phyloP scores from a whole-genome alignment of 257 asterid genomes.

The Galeopsis tetrahit region DNA sequence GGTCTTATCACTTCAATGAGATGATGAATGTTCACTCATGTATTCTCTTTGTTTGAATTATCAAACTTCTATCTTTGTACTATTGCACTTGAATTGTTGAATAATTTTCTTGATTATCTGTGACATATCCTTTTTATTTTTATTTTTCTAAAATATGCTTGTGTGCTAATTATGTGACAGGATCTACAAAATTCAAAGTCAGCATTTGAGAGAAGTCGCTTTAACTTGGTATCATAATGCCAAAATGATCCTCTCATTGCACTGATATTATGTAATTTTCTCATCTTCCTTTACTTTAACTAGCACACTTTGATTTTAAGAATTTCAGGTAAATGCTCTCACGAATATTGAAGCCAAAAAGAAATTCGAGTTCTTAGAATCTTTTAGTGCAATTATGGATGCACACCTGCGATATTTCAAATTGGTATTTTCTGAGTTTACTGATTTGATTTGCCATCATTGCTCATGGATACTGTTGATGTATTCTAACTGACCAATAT shows the following conservation, averaged over 20 bases:
- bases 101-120: slow-evolving; percentile 14
- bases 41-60: slow-evolving; percentile 27
- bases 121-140: slow-evolving; percentile 10
- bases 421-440: slow-evolving; percentile 56
- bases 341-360: slow-evolving; percentile 86
- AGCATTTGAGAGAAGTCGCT: slow-evolving; percentile 92
- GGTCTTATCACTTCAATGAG: neutral
- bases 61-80: slow-evolving; percentile 8
- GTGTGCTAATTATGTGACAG: slow-evolving; percentile 56
- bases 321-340: slow-evolving; percentile 88
- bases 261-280: slow-evolving; percentile 25
- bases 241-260: slow-evolving; percentile 33
- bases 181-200: slow-evolving; percentile 96
- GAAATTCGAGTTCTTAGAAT: slow-evolving; percentile 93
- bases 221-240: slow-evolving; percentile 71
- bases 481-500: slow-evolving; percentile 33
- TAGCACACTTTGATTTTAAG: slow-evolving; percentile 49
- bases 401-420: slow-evolving; percentile 93
- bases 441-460: slow-evolving; percentile 15
- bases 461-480: slow-evolving; percentile 31
- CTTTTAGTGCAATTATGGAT: slow-evolving; percentile 98
- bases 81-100: slow-evolving; percentile 18
- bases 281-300: slow-evolving; percentile 29
- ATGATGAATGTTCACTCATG: slow-evolving; percentile 8
- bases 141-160: slow-evolving; percentile 25